Percentiles rank a stretch among this genome's conserved stretches.
phyloP scores from a whole-genome alignment of 192 early-diverging fungal genomes.

The Gamsiella multidivaricata region DNA sequence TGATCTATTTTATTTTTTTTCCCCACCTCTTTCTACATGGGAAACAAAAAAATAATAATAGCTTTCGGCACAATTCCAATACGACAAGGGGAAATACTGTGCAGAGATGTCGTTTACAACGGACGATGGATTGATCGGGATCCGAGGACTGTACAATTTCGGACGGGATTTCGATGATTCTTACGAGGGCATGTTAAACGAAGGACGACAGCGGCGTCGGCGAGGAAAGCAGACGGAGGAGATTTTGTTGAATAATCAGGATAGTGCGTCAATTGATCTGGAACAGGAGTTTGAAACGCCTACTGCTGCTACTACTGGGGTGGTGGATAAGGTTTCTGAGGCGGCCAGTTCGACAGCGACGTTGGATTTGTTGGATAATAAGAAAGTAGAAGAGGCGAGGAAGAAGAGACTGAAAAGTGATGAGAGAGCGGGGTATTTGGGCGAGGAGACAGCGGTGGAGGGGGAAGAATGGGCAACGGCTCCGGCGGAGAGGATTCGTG shows the following conservation, averaged over 20 bases:
- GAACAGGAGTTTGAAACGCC: conserved; percentile 61
- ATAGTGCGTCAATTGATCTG: conserved; percentile 59
- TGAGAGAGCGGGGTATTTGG: conserved; percentile 11
- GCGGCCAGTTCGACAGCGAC: neutral
- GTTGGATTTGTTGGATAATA: too few relatives aligned
- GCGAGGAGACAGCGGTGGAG: conserved; percentile 30
- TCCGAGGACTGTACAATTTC: conserved; percentile 85
- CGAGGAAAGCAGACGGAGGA: conserved; percentile 9
- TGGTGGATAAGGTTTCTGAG: too few relatives aligned
- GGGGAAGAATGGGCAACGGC: too few relatives aligned
- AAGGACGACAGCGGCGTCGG: conserved; percentile 16
- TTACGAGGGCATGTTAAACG: conserved; percentile 29
- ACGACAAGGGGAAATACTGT: conserved; percentile 78
- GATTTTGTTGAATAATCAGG: conserved; percentile 22
- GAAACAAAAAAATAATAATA: too few relatives aligned
- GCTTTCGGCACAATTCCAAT: conserved; percentile 74
- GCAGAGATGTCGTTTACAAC: conserved; percentile 81
- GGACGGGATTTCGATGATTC: conserved; percentile 55
- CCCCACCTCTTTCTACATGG: too few relatives aligned
- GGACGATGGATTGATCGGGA: conserved; percentile 81
- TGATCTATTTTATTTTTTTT: neutral
- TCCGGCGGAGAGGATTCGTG: conserved; percentile 47
- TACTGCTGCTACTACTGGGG: too few relatives aligned
- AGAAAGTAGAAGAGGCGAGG: neutral
- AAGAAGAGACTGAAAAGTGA: neutral